Evolutionary conservation across 768 basidiomycete species (phyloP).

Genomic region (Rhizopogon vinicolor): DNA sequence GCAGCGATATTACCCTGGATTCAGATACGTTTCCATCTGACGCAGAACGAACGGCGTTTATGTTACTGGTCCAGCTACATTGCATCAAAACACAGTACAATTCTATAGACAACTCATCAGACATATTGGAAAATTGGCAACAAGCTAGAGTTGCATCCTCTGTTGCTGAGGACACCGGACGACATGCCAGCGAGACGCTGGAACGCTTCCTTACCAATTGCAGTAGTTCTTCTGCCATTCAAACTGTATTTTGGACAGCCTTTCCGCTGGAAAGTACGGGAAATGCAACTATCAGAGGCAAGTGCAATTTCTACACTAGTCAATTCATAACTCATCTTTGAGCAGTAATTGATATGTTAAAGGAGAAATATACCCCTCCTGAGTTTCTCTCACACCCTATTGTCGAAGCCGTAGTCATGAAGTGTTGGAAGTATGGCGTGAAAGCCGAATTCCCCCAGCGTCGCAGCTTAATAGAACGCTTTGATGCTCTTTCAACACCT

Average conservation of each 20-base stretch:
- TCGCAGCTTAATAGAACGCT: slow-evolving; percentile 15
- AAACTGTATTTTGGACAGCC: slow-evolving; percentile 43
- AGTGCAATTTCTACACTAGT: not conserved
- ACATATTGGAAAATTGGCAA: slow-evolving; percentile 1
- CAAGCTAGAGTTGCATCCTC: not conserved
- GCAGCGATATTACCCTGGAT: not conserved
- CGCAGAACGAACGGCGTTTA: slow-evolving; percentile 4
- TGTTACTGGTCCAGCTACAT: slow-evolving; percentile 4
- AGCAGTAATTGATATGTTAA: slow-evolving; percentile 41
- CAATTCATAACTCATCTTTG: not conserved
- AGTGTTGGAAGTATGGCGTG: slow-evolving; percentile 38
- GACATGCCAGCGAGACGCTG: slow-evolving; percentile 34
- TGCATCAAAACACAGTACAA: not conserved
- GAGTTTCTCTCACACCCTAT: slow-evolving; percentile 37
- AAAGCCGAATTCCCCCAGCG: not conserved
- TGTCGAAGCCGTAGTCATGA: slow-evolving; percentile 31
- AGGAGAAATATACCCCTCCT: slow-evolving; percentile 25
- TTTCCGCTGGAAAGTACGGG: slow-evolving; percentile 32
- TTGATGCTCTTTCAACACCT: slow-evolving; percentile 40
- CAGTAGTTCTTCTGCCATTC: slow-evolving; percentile 37
- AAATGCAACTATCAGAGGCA: slow-evolving; percentile 25
- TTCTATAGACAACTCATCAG: not conserved
- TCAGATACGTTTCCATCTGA: not conserved
- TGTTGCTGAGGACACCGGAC: slow-evolving; percentile 29
- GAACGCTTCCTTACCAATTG: slow-evolving; percentile 36